These are phyloP conservation scores for Aureoboletus auriporus DNA, from an alignment of 768 basidiomycete genomes.

Conservation along the genomic window DNA sequence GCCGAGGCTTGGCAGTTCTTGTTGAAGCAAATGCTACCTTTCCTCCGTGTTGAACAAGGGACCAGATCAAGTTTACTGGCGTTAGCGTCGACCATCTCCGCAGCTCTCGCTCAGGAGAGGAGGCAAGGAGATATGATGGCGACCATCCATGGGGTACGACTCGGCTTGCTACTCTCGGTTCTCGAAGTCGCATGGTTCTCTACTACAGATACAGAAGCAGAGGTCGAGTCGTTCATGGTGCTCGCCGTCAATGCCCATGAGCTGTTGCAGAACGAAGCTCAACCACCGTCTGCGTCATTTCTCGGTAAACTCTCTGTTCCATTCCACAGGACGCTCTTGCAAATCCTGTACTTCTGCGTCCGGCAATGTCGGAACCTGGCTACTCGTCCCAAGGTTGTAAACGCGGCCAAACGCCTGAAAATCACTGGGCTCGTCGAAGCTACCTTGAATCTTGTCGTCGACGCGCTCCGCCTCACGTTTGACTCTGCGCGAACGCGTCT, in stretches of 20 bases:
- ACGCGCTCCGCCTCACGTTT: constrained; percentile 63
- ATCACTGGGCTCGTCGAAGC: constrained; percentile 60
- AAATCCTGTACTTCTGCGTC: constrained; percentile 75
- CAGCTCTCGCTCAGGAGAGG: constrained; percentile 60
- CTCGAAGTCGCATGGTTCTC: constrained; percentile 82
- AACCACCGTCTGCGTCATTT: constrained; percentile 70
- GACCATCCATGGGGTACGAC: constrained; percentile 68
- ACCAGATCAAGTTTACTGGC: constrained; percentile 54
- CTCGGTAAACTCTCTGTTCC: constrained; percentile 57
- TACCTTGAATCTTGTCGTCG: constrained; percentile 60
- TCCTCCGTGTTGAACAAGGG: constrained; percentile 56
- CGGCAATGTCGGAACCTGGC: constrained; percentile 55
- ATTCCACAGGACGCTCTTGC: constrained; percentile 78
- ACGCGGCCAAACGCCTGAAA: constrained; percentile 57
- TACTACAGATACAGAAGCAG: constrained; percentile 47
- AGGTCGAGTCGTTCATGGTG: constrained; percentile 56
- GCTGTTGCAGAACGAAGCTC: constrained; percentile 69
- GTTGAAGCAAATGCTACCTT: constrained; percentile 58
- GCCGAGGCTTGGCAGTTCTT: constrained; percentile 77
- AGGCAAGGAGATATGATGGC: constrained; percentile 84
- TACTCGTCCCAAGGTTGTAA: constrained; percentile 45
- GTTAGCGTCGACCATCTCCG: constrained; percentile 61
- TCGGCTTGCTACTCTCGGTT: constrained; percentile 69
- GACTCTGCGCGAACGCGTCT: constrained; percentile 53
- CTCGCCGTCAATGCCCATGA: constrained; percentile 58